These are phyloP conservation scores for Westerdykella aurantiaca DNA, from an alignment of 2,329 filamentous ascomycete genomes.

Conservation along the genomic window DNA sequence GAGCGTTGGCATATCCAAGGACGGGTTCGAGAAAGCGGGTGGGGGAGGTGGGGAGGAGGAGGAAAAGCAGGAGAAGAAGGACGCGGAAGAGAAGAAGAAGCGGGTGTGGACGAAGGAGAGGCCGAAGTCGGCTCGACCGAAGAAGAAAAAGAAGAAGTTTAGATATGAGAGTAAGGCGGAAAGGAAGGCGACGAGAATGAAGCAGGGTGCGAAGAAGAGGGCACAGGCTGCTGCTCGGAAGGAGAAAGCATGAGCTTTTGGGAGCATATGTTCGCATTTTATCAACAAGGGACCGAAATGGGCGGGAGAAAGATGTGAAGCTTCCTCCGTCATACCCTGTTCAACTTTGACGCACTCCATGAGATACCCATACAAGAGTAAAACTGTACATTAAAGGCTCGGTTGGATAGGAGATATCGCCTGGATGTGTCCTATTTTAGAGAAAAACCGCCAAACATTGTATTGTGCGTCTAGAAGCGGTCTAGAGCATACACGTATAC, in stretches of 20 bases:
- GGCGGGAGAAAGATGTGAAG: background rate
- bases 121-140: constrained; percentile 46
- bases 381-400: background rate
- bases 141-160: constrained; percentile 87
- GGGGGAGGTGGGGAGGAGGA: constrained; percentile 14
- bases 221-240: constrained; percentile 58
- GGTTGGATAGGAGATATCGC: too few species aligned
- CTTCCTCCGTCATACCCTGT: constrained; percentile 2
- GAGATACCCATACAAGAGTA: background rate
- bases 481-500: constrained; percentile 24
- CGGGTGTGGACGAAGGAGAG: constrained; percentile 49
- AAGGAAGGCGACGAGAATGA: constrained; percentile 55
- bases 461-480: constrained; percentile 13
- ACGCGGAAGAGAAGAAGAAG: constrained; percentile 39
- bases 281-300: background rate
- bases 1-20: constrained; percentile 71
- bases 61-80: constrained; percentile 18
- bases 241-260: constrained; percentile 19
- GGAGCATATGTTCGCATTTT: background rate
- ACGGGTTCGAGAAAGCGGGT: constrained; percentile 59
- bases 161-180: constrained; percentile 87
- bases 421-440: too few species aligned
- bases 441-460: too few species aligned
- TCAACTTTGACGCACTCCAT: background rate
- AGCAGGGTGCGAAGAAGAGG: constrained; percentile 64